Conservation (phyloP, 2,329 filamentous ascomycete species). For the Didymella sp. region DNA sequence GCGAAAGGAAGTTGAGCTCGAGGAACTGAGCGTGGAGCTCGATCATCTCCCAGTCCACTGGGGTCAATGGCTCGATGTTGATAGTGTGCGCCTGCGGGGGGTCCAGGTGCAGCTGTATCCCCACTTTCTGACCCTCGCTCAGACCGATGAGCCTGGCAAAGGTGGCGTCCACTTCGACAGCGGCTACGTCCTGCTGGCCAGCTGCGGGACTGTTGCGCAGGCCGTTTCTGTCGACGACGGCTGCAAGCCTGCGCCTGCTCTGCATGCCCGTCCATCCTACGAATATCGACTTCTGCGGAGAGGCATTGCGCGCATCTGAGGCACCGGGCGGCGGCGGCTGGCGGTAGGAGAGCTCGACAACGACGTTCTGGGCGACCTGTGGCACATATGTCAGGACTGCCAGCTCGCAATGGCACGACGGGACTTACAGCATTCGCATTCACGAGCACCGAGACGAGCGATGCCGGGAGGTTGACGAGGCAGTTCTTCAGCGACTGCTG, state of each 20-base stretch:
- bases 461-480: slow-evolving; percentile 87
- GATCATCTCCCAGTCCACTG: slow-evolving; percentile 98
- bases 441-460: slow-evolving; percentile 82
- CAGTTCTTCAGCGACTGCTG: slow-evolving; percentile 86
- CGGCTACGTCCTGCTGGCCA: slow-evolving; percentile 76
- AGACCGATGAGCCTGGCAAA: slow-evolving; percentile 80
- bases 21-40: slow-evolving; percentile 95
- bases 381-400: slow-evolving; percentile 47
- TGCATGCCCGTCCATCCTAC: slow-evolving; percentile 98
- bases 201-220: slow-evolving; percentile 65
- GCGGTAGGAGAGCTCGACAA: slow-evolving; percentile 87
- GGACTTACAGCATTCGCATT: slow-evolving; percentile 86
- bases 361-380: slow-evolving; percentile 91
- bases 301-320: slow-evolving; percentile 49
- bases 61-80: slow-evolving; percentile 93
- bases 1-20: slow-evolving; percentile 89
- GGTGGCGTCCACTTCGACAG: slow-evolving; percentile 86
- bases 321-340: slow-evolving; percentile 58
- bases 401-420: not conserved
- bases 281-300: slow-evolving; percentile 73
- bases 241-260: slow-evolving; percentile 80
- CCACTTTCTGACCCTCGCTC: slow-evolving; percentile 78
- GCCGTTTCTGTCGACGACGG: slow-evolving; percentile 77
- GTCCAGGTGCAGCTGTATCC: slow-evolving; percentile 78
- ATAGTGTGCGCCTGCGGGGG: slow-evolving; percentile 91